Evolutionary conservation across 805 yeast genomes (phyloP), one percentile per base, ranked within the genome.

Genomic region (Sugiyamaella mastotermitis): DNA sequence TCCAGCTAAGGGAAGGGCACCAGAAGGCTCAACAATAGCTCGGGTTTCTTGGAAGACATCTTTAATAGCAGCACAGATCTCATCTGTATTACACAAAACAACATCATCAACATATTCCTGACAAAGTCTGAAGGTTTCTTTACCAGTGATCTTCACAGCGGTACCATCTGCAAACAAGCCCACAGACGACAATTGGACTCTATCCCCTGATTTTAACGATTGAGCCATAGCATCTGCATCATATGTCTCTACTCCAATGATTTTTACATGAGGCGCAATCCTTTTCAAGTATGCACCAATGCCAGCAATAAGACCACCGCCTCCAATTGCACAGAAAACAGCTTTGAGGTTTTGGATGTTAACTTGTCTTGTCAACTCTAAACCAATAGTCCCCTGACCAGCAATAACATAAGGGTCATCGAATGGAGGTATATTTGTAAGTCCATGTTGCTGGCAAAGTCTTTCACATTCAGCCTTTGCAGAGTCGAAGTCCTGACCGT

Each of bases 141-240:
- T 83, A 44, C 99, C 99, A 16, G 86, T 69, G 18, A 80, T 60
- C 55, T 79, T 83, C 30, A 92, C 99, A 7, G 98, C 97, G 8
- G 99, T 86, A 58, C 99, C 99, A 60, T 92, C 99, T 16, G 98
- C 98, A 63, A 92, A 92, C 6, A 83, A 68, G n/a, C 99, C 99
- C 3, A 88, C 97, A n/a, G 71, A 65, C 17, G 68, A 60, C 36
- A 94, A 68, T 2, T 67, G 56, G 9, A 72, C 76, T 47, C 81
- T 71, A 40, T 76, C 62, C 13, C 76, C 71, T 13, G 60, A 56
- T 42, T 75, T 56, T 45, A 86, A 58, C 7, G 95, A 82, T 52
- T 77, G 83, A 52, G 78, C 68, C 65, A 92, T 69, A n/a, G 94
- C 95, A 57, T 87, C 90, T 1, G 98, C 96, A 62, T 92, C 99